Percentiles rank a stretch among this genome's conserved stretches.
These are phyloP conservation scores for Botryobasidium botryosum DNA, from an alignment of 768 basidiomycete species.

Conservation along the genomic window DNA sequence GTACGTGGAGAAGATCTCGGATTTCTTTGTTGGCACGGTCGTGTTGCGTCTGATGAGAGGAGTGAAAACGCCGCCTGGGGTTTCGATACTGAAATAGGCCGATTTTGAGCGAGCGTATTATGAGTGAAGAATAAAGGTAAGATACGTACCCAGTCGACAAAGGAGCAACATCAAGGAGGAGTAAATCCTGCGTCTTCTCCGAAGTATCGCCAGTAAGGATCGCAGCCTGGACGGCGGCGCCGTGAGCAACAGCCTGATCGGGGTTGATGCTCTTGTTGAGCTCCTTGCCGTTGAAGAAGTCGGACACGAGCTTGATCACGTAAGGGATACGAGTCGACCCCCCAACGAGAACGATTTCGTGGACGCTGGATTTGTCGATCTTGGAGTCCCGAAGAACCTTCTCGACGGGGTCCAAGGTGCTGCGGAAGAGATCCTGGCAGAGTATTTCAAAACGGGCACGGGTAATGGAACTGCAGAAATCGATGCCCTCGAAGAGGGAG, in stretches of 20 bases:
- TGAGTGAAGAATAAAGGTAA: slow-evolving; percentile 21
- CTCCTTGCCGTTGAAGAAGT: slow-evolving; percentile 51
- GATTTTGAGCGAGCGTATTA: slow-evolving; percentile 20
- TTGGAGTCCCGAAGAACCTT: slow-evolving; percentile 36
- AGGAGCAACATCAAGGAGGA: slow-evolving; percentile 39
- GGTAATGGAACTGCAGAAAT: slow-evolving; percentile 39
- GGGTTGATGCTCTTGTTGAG: slow-evolving; percentile 52
- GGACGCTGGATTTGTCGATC: slow-evolving; percentile 32
- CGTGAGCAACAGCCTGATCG: slow-evolving; percentile 59
- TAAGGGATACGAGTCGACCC: slow-evolving; percentile 35
- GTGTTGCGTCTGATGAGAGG: slow-evolving; percentile 45
- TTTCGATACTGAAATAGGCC: slow-evolving; percentile 31
- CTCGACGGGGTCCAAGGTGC: slow-evolving; percentile 32
- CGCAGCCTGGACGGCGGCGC: slow-evolving; percentile 53
- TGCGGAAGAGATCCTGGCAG: slow-evolving; percentile 29
- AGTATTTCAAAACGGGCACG: slow-evolving; percentile 34
- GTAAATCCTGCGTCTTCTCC: slow-evolving; percentile 31
- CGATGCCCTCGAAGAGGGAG: slow-evolving; percentile 37
- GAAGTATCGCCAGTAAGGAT: slow-evolving; percentile 43
- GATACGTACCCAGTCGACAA: slow-evolving; percentile 29
- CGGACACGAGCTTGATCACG: slow-evolving; percentile 45
- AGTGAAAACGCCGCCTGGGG: slow-evolving; percentile 13
- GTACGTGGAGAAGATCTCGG: slow-evolving; percentile 35
- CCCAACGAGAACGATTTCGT: slow-evolving; percentile 34
- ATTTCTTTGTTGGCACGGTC: slow-evolving; percentile 38